These are phyloP conservation scores for Lepiota venenata DNA, from an alignment of 768 basidiomycete genomes.

Conservation along the genomic window DNA sequence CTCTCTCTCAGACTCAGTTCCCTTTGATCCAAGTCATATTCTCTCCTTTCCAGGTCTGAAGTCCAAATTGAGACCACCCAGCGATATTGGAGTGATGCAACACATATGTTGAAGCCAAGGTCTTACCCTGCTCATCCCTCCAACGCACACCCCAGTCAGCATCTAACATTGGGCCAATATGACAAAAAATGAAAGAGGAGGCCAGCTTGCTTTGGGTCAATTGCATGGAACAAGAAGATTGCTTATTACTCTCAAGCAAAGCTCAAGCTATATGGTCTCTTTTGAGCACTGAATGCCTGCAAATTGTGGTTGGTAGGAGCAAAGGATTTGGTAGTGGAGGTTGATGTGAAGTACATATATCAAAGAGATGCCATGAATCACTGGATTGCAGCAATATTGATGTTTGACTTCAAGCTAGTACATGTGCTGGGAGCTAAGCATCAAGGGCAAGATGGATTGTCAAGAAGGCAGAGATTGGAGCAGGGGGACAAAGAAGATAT, in stretches of 20 bases:
- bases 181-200: too few relatives aligned
- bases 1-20: too few relatives aligned
- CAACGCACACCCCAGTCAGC: too few relatives aligned
- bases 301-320: slow-evolving; percentile 15
- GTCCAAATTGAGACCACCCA: too few relatives aligned
- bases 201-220: slow-evolving; percentile 12
- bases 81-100: too few relatives aligned
- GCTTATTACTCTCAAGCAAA: slow-evolving; percentile 6
- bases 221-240: background rate
- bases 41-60: too few relatives aligned
- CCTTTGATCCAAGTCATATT: too few relatives aligned
- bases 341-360: slow-evolving; percentile 40
- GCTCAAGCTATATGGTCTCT: slow-evolving; percentile 31
- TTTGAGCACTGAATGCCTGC: slow-evolving; percentile 17
- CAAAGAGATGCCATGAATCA: slow-evolving; percentile 39
- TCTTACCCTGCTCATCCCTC: too few relatives aligned
- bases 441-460: slow-evolving; percentile 35
- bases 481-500: slow-evolving; percentile 7
- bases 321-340: slow-evolving; percentile 29
- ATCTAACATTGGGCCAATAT: too few relatives aligned
- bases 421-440: slow-evolving; percentile 33
- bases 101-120: too few relatives aligned
- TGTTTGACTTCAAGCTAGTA: slow-evolving; percentile 32
- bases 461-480: slow-evolving; percentile 21
- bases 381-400: slow-evolving; percentile 37